Evolutionary conservation across 2,329 filamentous ascomycete genomes (phyloP).

Genomic region (Botrytis medusae): DNA sequence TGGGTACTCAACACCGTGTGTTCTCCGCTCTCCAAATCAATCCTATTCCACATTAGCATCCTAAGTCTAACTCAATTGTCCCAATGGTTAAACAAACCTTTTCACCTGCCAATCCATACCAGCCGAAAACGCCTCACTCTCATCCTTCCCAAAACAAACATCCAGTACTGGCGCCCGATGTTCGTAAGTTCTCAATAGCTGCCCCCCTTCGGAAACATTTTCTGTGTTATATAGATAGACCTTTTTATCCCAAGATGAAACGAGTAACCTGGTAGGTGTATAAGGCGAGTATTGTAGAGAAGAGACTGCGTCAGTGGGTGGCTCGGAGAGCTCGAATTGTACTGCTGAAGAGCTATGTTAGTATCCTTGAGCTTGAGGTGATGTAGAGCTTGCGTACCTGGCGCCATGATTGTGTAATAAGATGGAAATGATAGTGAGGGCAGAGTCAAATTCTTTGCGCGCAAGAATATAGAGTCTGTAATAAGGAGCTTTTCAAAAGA

Average conservation of each 20-base stretch:
- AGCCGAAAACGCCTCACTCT: slow-evolving; percentile 80
- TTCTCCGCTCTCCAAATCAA: slow-evolving; percentile 71
- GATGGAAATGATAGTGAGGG: not conserved
- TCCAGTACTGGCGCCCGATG: slow-evolving; percentile 85
- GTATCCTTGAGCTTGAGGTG: slow-evolving; percentile 17
- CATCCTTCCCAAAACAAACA: slow-evolving; percentile 82
- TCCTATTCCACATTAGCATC: slow-evolving; percentile 43
- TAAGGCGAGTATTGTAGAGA: slow-evolving; percentile 80
- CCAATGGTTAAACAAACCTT: slow-evolving; percentile 49
- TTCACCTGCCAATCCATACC: slow-evolving; percentile 86
- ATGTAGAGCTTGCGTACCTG: slow-evolving; percentile 39
- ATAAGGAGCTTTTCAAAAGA: not conserved
- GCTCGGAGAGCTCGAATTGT: slow-evolving; percentile 80
- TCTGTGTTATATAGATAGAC: slow-evolving; percentile 84
- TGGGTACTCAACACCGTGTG: slow-evolving; percentile 79
- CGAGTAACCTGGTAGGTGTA: slow-evolving; percentile 74
- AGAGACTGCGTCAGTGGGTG: slow-evolving; percentile 85
- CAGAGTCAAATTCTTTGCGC: not conserved
- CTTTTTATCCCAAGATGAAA: slow-evolving; percentile 91
- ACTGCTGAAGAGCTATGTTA: slow-evolving; percentile 47
- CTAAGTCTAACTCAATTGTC: not conserved
- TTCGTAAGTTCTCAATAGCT: slow-evolving; percentile 71
- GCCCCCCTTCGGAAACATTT: slow-evolving; percentile 50
- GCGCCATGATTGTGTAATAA: slow-evolving; percentile 25
- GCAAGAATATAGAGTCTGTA: too few species aligned